Conservation (phyloP, 208 protist species). For the Trypanosoma melophagium region DNA sequence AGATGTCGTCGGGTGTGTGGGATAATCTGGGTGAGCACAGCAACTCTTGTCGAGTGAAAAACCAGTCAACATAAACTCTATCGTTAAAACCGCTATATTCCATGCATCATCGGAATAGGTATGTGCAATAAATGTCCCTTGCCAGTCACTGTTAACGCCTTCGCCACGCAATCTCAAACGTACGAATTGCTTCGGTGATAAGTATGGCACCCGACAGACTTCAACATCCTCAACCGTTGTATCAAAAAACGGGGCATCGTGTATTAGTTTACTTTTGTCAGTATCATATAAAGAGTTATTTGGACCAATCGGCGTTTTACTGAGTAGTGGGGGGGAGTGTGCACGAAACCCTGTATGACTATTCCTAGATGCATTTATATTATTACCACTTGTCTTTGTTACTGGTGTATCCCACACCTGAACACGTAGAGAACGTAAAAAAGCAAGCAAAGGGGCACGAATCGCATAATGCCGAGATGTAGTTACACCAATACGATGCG, state of each 20-base stretch:
- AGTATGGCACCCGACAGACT: slow-evolving; percentile 50
- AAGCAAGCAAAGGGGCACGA: slow-evolving; percentile 48
- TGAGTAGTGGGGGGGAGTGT: too few species aligned
- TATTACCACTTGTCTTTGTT: too few species aligned
- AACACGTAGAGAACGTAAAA: slow-evolving; percentile 53
- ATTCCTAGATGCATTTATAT: not conserved
- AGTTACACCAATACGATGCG: slow-evolving; percentile 51
- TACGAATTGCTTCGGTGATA: slow-evolving; percentile 67
- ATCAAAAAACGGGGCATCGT: slow-evolving; percentile 56
- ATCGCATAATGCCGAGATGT: slow-evolving; percentile 35
- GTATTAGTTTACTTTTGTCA: not conserved
- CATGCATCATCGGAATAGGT: slow-evolving; percentile 76
- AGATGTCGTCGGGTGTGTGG: slow-evolving; percentile 25
- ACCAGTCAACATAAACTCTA: slow-evolving; percentile 57
- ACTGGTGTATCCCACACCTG: slow-evolving; percentile 8
- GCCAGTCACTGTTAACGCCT: not conserved
- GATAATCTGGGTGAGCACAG: slow-evolving; percentile 19
- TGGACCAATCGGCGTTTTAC: too few species aligned
- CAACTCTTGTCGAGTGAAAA: slow-evolving; percentile 36
- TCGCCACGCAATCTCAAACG: not conserved
- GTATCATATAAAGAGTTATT: not conserved
- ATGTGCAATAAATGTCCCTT: slow-evolving; percentile 27
- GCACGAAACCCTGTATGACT: not conserved
- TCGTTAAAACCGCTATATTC: slow-evolving; percentile 67
- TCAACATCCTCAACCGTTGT: slow-evolving; percentile 33